Evolutionary conservation across 2,329 filamentous ascomycete genomes (phyloP).

Genomic region (Beauveria sp.): DNA sequence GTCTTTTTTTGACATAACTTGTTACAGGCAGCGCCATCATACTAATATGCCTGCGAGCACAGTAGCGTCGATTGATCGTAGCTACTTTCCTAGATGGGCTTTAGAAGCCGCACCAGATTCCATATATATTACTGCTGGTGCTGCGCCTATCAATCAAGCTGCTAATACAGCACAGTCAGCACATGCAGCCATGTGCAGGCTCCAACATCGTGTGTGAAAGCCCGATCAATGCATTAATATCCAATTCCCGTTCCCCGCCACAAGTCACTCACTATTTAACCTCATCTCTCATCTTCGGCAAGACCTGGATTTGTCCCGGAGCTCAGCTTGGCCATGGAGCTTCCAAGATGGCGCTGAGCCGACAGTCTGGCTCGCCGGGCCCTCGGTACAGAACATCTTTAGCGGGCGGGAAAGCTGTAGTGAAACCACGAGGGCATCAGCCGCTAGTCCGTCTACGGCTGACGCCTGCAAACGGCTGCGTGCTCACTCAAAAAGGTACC

Average conservation of each 20-base stretch:
- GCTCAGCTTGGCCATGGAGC: neutral
- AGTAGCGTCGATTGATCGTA: neutral
- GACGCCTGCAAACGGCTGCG: neutral
- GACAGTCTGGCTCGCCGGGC: neutral
- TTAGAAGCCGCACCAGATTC: neutral
- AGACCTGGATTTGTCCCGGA: neutral
- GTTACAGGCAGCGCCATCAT: neutral
- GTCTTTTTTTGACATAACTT: neutral
- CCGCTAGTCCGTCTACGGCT: no score
- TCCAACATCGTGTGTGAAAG: neutral
- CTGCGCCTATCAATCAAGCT: neutral
- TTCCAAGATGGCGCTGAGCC: neutral
- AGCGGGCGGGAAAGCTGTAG: neutral
- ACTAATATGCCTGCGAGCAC: no score
- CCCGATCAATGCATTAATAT: neutral
- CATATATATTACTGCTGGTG: neutral
- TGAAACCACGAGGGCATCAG: neutral
- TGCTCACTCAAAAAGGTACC: neutral
- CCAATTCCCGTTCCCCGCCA: neutral
- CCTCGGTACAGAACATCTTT: neutral
- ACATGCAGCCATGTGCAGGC: neutral
- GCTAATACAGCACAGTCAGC: neutral
- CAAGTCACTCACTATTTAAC: neutral
- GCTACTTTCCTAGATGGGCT: neutral
- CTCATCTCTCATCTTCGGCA: neutral